Conservation (phyloP, 805 yeast species). For the Yarrowia sp. region DNA sequence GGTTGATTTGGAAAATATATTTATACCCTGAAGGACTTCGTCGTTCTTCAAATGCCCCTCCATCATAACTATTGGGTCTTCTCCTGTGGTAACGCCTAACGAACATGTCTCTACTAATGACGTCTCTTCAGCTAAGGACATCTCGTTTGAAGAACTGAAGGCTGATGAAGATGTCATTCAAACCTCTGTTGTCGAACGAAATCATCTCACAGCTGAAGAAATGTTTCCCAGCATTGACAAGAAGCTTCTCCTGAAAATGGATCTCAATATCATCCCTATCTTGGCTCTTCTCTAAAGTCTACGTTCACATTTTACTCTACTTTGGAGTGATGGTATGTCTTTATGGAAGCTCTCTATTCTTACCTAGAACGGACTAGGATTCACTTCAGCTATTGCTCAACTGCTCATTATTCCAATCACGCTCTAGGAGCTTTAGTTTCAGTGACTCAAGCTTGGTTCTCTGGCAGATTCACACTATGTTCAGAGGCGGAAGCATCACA, state of each 20-base stretch:
- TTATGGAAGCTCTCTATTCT: neutral
- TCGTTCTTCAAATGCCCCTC: too few species aligned
- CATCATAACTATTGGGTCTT: too few species aligned
- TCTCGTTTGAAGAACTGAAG: neutral
- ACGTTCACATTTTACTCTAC: neutral
- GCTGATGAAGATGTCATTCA: neutral
- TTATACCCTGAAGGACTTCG: too few species aligned
- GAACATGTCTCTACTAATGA: too few species aligned
- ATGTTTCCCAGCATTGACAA: neutral
- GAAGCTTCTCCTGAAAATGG: neutral
- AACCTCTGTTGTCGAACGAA: neutral
- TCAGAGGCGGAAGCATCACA: too few species aligned
- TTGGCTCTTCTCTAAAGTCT: neutral
- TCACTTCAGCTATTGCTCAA: neutral
- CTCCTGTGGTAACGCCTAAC: too few species aligned
- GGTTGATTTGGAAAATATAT: too few species aligned
- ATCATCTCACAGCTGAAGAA: neutral
- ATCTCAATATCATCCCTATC: constrained; percentile 1
- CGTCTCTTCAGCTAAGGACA: neutral
- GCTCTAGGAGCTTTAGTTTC: neutral
- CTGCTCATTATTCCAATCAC: constrained; percentile 3
- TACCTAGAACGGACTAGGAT: neutral
- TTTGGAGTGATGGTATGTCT: neutral
- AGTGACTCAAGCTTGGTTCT: constrained; percentile 3
- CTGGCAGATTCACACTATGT: too few species aligned